Evolutionary conservation across 345 rosid species (phyloP).

Genomic region (Eutrema japonicum): DNA sequence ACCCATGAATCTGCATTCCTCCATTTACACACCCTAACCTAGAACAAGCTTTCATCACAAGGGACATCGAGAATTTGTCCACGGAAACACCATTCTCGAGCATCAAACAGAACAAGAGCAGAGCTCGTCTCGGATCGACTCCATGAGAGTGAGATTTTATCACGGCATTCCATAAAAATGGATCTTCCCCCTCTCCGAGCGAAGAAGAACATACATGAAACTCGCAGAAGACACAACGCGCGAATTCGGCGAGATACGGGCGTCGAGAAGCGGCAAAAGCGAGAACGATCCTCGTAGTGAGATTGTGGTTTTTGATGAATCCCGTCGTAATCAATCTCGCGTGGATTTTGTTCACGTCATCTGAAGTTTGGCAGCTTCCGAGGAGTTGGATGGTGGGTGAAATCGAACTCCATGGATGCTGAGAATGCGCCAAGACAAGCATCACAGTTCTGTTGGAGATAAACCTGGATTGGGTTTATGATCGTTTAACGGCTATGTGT

Average conservation of each 20-base stretch:
- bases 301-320: constrained; percentile 36
- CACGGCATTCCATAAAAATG: constrained; percentile 48
- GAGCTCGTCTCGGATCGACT: constrained; percentile 40
- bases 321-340: constrained; percentile 46
- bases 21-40: constrained; percentile 31
- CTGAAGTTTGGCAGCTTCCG: constrained; percentile 29
- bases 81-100: constrained; percentile 43
- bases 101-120: constrained; percentile 47
- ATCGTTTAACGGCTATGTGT: constrained; percentile 30
- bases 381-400: constrained; percentile 36
- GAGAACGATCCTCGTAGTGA: constrained; percentile 47
- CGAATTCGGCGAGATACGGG: constrained; percentile 43
- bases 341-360: constrained; percentile 42
- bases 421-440: constrained; percentile 41
- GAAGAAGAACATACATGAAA: constrained; percentile 19
- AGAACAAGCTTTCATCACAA: constrained; percentile 52
- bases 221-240: constrained; percentile 42
- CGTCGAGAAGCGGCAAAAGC: constrained; percentile 41
- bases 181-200: constrained; percentile 32
- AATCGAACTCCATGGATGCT: constrained; percentile 43
- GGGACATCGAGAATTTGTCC: constrained; percentile 46
- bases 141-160: constrained; percentile 53
- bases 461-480: constrained; percentile 38
- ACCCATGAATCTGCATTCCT: constrained; percentile 54
- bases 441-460: constrained; percentile 28